Conservation (phyloP, 192 early-diverging fungal genomes). For the Backusella tarrabulga region DNA sequence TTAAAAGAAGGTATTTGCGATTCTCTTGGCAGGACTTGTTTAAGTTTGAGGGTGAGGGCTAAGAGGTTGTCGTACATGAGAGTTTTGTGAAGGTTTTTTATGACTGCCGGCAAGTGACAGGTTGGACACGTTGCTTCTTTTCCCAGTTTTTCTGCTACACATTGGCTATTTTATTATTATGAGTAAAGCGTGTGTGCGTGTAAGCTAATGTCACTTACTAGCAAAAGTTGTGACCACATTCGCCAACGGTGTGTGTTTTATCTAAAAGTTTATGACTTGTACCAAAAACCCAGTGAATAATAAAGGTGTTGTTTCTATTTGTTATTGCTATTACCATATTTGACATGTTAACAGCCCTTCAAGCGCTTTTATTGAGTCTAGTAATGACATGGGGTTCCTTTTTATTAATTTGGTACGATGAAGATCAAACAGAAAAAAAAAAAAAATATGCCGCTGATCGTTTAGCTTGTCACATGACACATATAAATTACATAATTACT, state of each 20-base stretch:
- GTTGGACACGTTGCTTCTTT: not conserved
- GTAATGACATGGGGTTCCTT: not conserved
- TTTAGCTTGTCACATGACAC: not conserved
- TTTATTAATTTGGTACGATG: not conserved
- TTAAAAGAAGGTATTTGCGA: not conserved
- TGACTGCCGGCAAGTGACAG: not conserved
- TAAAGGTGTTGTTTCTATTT: not conserved
- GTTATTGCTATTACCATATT: not conserved
- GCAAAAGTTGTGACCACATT: constrained; percentile 6
- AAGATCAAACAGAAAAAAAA: not conserved
- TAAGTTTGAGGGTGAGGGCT: not conserved
- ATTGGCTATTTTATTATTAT: not conserved
- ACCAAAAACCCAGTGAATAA: not conserved
- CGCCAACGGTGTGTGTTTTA: not conserved
- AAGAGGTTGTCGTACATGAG: not conserved
- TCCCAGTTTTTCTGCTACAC: not conserved
- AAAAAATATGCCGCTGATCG: not conserved
- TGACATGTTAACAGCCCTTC: not conserved
- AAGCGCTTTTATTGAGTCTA: not conserved
- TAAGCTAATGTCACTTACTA: not conserved
- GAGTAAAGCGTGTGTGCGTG: not conserved
- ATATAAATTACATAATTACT: too few species aligned
- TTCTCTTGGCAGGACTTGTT: not conserved
- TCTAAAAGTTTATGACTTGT: not conserved
- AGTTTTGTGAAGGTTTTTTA: not conserved